Conservation (phyloP, 2,329 filamentous ascomycete genomes). For the Blumeria hordei region DNA sequence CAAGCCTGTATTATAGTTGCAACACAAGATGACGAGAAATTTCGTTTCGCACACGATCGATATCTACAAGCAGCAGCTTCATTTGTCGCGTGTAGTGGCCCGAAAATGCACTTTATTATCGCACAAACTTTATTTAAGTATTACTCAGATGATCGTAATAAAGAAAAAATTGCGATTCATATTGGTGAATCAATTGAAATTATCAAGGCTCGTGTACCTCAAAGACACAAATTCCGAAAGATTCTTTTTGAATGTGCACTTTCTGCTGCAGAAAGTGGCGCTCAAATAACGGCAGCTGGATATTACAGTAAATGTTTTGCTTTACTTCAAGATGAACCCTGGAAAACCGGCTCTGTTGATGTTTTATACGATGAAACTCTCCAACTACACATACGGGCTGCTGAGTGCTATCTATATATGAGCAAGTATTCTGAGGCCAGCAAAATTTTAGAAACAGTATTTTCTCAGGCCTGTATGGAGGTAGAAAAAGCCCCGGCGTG, state of each 20-base stretch:
- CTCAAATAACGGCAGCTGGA: constrained; percentile 55
- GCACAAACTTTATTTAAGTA: constrained; percentile 60
- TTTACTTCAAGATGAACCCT: constrained; percentile 58
- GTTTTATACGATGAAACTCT: constrained; percentile 72
- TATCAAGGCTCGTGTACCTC: constrained; percentile 38
- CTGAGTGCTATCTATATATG: constrained; percentile 65
- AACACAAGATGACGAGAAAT: constrained; percentile 64
- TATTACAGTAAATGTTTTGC: constrained; percentile 57
- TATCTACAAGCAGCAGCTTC: constrained; percentile 53
- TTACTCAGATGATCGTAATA: constrained; percentile 30
- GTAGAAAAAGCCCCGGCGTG: constrained; percentile 68
- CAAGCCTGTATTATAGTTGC: constrained; percentile 60
- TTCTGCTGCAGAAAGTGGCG: constrained; percentile 57
- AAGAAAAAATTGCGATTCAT: constrained; percentile 57
- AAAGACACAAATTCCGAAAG: constrained; percentile 38
- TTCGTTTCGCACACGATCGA: constrained; percentile 72
- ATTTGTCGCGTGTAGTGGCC: constrained; percentile 41
- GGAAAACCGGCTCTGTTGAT: constrained; percentile 45
- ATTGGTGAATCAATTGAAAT: constrained; percentile 55
- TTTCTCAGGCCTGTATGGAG: constrained; percentile 42
- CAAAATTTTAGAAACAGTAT: constrained; percentile 42
- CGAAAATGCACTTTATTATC: constrained; percentile 80
- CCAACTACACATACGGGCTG: constrained; percentile 51
- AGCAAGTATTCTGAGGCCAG: constrained; percentile 44
- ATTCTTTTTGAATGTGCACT: constrained; percentile 60